phyloP scores from a whole-genome alignment of 306 rosid species.

The Glycine tomentella region DNA sequence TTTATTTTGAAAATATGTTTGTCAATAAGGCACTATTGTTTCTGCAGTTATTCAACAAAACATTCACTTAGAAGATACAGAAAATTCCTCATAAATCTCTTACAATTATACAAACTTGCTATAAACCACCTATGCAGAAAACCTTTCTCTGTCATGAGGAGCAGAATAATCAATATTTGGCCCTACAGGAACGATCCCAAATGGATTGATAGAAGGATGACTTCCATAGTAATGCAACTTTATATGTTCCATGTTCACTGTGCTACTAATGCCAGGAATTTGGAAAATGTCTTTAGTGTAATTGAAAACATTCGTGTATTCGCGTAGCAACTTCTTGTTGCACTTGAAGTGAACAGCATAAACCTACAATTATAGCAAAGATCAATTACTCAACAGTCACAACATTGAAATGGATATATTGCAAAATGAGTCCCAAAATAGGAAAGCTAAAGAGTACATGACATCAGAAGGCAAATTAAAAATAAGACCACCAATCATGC shows the following conservation, averaged over 20 bases:
- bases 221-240: slow-evolving; percentile 87
- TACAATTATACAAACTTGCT: neutral
- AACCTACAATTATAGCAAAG: slow-evolving; percentile 60
- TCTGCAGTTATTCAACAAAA: slow-evolving; percentile 34
- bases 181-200: slow-evolving; percentile 77
- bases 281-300: slow-evolving; percentile 88
- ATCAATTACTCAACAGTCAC: neutral
- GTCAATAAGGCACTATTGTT: slow-evolving; percentile 6
- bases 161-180: slow-evolving; percentile 72
- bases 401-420: slow-evolving; percentile 14
- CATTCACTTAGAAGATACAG: slow-evolving; percentile 5
- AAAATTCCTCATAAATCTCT: slow-evolving; percentile 1
- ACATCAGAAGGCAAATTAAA: neutral
- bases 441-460: neutral
- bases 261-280: slow-evolving; percentile 71
- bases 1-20: slow-evolving; percentile 36
- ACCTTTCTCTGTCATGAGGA: slow-evolving; percentile 78
- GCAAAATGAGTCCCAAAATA: slow-evolving; percentile 13
- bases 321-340: slow-evolving; percentile 84
- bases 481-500: too few species aligned
- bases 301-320: slow-evolving; percentile 83
- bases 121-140: slow-evolving; percentile 55
- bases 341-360: slow-evolving; percentile 96
- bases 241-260: slow-evolving; percentile 84
- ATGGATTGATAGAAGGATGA: slow-evolving; percentile 87